phyloP scores from a whole-genome alignment of 345 rosid genomes.

The Eucalyptus curtisii region DNA sequence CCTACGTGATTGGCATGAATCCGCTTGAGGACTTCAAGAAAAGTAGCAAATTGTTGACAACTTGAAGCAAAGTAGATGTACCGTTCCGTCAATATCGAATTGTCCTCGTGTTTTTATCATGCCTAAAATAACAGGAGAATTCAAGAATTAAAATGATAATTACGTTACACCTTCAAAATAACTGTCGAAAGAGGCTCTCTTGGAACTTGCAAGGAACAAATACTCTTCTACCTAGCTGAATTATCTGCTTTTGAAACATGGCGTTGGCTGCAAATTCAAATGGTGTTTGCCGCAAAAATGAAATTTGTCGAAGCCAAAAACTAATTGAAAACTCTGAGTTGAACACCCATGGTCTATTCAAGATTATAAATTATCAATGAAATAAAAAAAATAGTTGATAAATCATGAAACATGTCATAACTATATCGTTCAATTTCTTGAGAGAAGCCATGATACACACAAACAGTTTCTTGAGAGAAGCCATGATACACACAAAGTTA shows the following conservation, averaged over 20 bases:
- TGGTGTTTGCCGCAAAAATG: neutral
- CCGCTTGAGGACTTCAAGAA: slow-evolving; percentile 43
- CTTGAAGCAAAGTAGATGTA: slow-evolving; percentile 81
- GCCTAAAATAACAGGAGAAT: slow-evolving; percentile 19
- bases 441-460: neutral
- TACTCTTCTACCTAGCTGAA: neutral
- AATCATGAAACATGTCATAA: neutral
- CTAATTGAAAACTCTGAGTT: neutral
- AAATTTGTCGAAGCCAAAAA: neutral
- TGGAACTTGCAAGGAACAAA: neutral
- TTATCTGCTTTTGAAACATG: neutral
- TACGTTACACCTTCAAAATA: neutral
- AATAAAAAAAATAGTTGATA: neutral
- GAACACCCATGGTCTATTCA: neutral
- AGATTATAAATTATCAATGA: neutral
- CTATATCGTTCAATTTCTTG: neutral
- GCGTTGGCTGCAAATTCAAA: neutral
- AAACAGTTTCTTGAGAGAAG: neutral
- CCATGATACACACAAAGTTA: too few relatives aligned
- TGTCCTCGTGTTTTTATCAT: slow-evolving; percentile 69
- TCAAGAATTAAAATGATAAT: neutral
- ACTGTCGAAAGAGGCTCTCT: neutral
- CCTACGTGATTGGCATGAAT: slow-evolving; percentile 44
- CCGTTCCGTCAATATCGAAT: slow-evolving; percentile 77
- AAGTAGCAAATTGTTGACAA: slow-evolving; percentile 68